Conservation (phyloP, 345 rosid genomes). For the Murraya paniculata region DNA sequence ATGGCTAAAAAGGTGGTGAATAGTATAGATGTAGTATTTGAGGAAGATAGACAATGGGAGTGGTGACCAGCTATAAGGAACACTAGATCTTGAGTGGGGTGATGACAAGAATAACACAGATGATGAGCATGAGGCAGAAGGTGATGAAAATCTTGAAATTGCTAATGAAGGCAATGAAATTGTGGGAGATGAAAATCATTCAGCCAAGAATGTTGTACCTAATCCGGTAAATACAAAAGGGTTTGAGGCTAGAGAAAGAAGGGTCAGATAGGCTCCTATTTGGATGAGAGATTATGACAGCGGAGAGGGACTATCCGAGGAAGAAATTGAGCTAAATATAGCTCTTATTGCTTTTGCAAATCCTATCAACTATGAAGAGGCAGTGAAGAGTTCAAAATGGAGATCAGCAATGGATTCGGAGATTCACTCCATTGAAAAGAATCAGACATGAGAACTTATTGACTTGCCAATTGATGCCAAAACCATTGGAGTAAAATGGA, state of each 20-base stretch:
- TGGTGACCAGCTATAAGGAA: background rate
- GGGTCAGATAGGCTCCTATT: background rate
- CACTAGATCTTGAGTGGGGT: too few relatives aligned
- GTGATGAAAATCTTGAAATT: too few relatives aligned
- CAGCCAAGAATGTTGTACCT: too few relatives aligned
- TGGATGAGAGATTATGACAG: background rate
- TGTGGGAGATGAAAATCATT: too few relatives aligned
- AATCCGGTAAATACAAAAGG: too few relatives aligned
- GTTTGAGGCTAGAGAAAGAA: too few relatives aligned
- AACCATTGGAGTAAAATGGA: background rate
- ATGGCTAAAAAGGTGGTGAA: background rate
- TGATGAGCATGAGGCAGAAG: too few relatives aligned
- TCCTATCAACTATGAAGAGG: background rate
- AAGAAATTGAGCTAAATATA: background rate
- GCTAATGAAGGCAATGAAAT: too few relatives aligned
- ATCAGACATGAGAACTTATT: background rate
- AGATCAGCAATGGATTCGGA: background rate
- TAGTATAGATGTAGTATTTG: background rate
- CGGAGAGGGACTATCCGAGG: background rate
- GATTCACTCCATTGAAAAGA: background rate
- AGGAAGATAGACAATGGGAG: background rate
- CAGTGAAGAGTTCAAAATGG: background rate
- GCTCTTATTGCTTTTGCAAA: fast-evolving
- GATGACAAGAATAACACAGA: too few relatives aligned
- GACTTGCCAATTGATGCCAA: background rate